Base-by-base conservation (phyloP, 139 green algal genomes). In the Pseudopediastrum boryanum region DNA sequence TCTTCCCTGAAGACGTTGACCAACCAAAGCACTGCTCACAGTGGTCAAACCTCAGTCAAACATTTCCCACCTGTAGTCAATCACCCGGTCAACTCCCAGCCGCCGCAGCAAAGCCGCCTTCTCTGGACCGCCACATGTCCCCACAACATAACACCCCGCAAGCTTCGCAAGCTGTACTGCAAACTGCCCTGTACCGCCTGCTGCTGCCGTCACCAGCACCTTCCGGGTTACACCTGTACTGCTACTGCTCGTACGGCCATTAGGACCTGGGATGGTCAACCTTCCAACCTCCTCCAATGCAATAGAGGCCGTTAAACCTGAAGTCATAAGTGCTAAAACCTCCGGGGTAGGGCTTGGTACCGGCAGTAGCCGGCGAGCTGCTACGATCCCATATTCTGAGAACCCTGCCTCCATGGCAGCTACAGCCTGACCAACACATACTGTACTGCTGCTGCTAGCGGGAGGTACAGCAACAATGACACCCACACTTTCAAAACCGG, bases 191-290 rank as follows among this genome's bases (percentile, higher is more conserved):
- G 94, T 97, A 33, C 95, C 95, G 4, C 94, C 94, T 1, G 95
- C 95, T 4, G 95, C 95, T 8, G 95, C 95, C 2, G 95, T 99
- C 42, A 99, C 92, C 33, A 99, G 88, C 52, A 98, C 92, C 27
- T 88, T 95, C 80, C 33, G 50, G 63, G 16, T 39, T 27, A 31
- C 42, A 39, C 8, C 59, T 3, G 27, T 4, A 3, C 29, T 39
- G 33, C 21, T 9, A 25, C 31, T 39, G 59, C 33, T 68, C 12
- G 25, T 68, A 21, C 33, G 5, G 27, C 33, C 44, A 36, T 41
- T 50, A 42, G 21, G 43, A 13, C 56, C 56, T 27, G 73, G 48
- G 5, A 78, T 43, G 61, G 50, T 63, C 75, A 90, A 29, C 12
- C 71, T 6, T 2, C 51, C 83, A 2, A 71, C 56, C 29, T 82